Evolutionary conservation across 2,329 filamentous ascomycete species (phyloP).

Genomic region (Hypoxylon sp.): DNA sequence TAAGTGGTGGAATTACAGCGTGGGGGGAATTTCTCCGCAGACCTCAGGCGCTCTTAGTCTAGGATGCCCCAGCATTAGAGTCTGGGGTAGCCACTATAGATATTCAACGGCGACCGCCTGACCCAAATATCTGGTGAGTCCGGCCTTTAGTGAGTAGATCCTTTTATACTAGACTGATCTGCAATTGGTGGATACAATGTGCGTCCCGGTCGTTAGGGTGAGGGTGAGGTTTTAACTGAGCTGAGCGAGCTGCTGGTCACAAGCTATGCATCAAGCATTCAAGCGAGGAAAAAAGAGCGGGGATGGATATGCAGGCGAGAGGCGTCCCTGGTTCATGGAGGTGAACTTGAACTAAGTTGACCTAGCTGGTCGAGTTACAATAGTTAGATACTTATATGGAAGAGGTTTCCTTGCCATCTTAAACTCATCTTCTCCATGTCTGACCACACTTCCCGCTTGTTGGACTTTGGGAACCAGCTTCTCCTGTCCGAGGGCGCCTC

Average conservation of each 20-base stretch:
- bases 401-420: background rate
- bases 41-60: background rate
- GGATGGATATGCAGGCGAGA: background rate
- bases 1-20: slow-evolving; percentile 36
- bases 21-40: slow-evolving; percentile 26
- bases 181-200: slow-evolving; percentile 22
- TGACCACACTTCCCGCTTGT: background rate
- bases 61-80: slow-evolving; percentile 11
- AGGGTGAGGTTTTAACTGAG: slow-evolving; percentile 8
- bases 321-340: slow-evolving; percentile 8
- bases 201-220: slow-evolving; percentile 20
- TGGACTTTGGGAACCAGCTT: background rate
- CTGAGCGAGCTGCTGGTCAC: slow-evolving; percentile 28
- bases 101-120: background rate
- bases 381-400: slow-evolving; percentile 17
- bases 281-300: background rate
- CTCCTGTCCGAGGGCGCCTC: background rate
- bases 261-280: background rate
- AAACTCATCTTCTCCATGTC: background rate
- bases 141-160: background rate
- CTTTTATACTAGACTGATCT: slow-evolving; percentile 3
- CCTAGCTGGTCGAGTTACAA: slow-evolving; percentile 1
- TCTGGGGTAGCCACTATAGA: slow-evolving; percentile 20
- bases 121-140: slow-evolving; percentile 3
- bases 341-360: slow-evolving; percentile 4